Evolutionary conservation across 805 yeast species (phyloP).

Genomic region (Debaryomyces castellii): DNA sequence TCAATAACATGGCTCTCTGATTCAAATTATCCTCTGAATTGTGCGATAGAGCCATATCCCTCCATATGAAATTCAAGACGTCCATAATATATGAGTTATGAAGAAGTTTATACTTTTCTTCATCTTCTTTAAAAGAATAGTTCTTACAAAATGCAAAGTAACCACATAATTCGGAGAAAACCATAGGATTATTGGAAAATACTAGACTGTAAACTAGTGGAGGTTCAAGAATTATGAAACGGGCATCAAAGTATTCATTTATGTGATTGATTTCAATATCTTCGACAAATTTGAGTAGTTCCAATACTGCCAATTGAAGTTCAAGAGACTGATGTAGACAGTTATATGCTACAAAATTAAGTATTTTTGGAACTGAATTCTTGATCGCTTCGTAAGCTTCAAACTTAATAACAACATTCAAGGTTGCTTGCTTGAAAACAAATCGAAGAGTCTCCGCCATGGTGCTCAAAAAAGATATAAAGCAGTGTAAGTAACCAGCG

Average conservation of each 20-base stretch:
- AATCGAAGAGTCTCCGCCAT: not conserved
- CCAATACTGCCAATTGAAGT: conserved; percentile 11
- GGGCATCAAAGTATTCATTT: conserved; percentile 9
- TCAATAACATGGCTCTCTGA: conserved; percentile 40
- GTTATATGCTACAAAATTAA: conserved; percentile 3
- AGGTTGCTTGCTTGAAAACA: not conserved
- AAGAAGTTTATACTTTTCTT: conserved; percentile 22
- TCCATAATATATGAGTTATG: conserved; percentile 58
- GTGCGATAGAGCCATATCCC: conserved; percentile 50
- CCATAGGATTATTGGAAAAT: conserved; percentile 42
- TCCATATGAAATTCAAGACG: conserved; percentile 54
- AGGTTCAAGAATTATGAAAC: conserved; percentile 37
- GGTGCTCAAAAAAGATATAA: not conserved
- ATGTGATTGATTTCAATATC: conserved; percentile 8
- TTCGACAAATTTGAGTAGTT: conserved; percentile 14
- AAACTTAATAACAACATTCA: conserved; percentile 5
- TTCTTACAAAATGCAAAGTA: conserved; percentile 44
- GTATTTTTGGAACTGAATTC: conserved; percentile 8
- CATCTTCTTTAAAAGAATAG: conserved; percentile 21
- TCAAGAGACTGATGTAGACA: conserved; percentile 5
- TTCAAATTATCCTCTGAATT: conserved; percentile 22
- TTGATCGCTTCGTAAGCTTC: conserved; percentile 6
- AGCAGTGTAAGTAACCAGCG: not conserved
- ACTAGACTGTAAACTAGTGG: conserved; percentile 35
- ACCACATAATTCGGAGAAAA: conserved; percentile 46